Percentiles rank a stretch among this genome's conserved stretches.
Conservation (phyloP, 352 stramenopile genomes). For the Globisporangium acanthophoron region DNA sequence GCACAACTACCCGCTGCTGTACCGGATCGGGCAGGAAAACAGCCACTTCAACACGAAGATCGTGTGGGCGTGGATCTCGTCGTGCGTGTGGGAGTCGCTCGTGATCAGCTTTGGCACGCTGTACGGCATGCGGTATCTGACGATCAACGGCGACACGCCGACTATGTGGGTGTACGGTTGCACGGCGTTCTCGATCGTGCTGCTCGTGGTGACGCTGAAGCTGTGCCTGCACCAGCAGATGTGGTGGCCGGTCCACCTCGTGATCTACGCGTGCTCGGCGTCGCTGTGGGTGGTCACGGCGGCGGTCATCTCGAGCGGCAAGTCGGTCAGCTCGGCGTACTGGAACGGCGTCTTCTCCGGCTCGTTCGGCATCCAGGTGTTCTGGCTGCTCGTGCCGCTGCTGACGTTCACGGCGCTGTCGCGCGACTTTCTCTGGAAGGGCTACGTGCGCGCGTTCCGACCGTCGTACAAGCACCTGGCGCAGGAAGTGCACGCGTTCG, state of each 20-base stretch:
- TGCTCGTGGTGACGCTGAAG: constrained; percentile 95
- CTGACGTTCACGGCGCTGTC: constrained; percentile 64
- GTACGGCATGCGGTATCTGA: constrained; percentile 74
- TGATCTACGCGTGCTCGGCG: constrained; percentile 62
- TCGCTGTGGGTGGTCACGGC: constrained; percentile 70
- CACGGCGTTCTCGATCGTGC: constrained; percentile 91
- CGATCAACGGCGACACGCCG: constrained; percentile 79
- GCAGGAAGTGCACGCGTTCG: constrained; percentile 75
- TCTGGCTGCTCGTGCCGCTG: constrained; percentile 77
- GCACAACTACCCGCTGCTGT: constrained; percentile 70
- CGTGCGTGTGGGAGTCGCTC: constrained; percentile 77
- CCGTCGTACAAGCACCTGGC: constrained; percentile 85
- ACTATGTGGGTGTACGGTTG: constrained; percentile 94
- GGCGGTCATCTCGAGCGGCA: constrained; percentile 62
- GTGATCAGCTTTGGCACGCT: constrained; percentile 84
- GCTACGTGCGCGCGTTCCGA: constrained; percentile 72
- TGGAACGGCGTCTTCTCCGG: constrained; percentile 81
- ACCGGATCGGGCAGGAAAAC: constrained; percentile 82
- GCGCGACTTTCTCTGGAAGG: constrained; percentile 80
- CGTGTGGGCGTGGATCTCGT: constrained; percentile 77
- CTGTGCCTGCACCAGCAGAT: constrained; percentile 84
- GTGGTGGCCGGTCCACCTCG: constrained; percentile 73
- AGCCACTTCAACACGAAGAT: constrained; percentile 83
- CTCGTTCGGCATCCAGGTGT: constrained; percentile 56
- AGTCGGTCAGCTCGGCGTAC: constrained; percentile 71